Evolutionary conservation across 306 rosid species (phyloP), one percentile per base, ranked within the genome.

Genomic region (Hippophae gyantsensis): DNA sequence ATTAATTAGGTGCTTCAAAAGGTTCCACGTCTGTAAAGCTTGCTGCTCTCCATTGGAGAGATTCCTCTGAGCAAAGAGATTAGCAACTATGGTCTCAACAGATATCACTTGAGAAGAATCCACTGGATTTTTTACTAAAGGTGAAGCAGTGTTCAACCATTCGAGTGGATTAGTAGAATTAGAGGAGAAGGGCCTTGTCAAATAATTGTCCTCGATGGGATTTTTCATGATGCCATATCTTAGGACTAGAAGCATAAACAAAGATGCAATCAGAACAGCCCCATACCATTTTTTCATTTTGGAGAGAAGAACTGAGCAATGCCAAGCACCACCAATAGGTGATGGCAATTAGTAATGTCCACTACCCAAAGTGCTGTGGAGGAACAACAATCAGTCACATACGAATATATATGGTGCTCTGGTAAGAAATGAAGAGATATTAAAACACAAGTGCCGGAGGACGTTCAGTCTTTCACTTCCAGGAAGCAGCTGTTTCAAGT

Each of bases 211-310:
- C 64, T 77, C 66, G 56, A 73, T 65, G 41, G 95, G 84, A 75
- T 73, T 83, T 71, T 76, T 86, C 64, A 75, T 64, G 71, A 82
- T 52, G 70, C 79, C 94, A 67, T 93, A 82, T 76, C 87, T 79
- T 75, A 93, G 75, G 57, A 82, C 64, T 78, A 80, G 54, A 76
- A 92, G 79, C 95, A 76, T 92, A 83, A 83, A 78, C 52, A 79
- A 53, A 42, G 90, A 82, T 47, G 77, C 85, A 67, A 83, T 62
- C 61, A 86, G 53, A 74, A 83, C 78, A 66, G 84, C 80, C 11
- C 97, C 88, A 57, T 80, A 86, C 70, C 76, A 86, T 82, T 72
- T 93, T 80, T 93, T 89, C 99, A 93, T 93, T 73, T 76, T 84
- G 38, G 68, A 68, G 43, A 63, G 71, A 60, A 25, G 66, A 52